Evolutionary conservation across 2,329 filamentous ascomycete species (phyloP), one percentile per base, ranked within the genome.

Genomic region (Exophiala mesophila): DNA sequence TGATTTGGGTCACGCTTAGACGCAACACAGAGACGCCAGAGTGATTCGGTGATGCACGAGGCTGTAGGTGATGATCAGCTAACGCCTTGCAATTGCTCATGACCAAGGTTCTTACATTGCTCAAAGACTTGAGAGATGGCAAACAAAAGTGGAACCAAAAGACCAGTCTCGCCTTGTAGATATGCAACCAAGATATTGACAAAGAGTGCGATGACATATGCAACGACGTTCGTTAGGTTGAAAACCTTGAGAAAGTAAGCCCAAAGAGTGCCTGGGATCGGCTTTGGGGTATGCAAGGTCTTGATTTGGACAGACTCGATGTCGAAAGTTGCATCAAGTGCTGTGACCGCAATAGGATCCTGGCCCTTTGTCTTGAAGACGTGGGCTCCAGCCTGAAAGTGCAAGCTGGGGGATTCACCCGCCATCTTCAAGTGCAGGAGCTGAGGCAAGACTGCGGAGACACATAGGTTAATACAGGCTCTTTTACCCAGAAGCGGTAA

Each of bases 1-100:
- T 65, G 63, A n/a, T 74, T 64, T 57, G 68, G 69, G 59, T 76
- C 74, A 47, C 77, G 60, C 0, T 72, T 70, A 61, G 69, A 66
- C 66, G 23, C 29, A 20, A 51, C 36, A 5, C 33, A 13, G 8
- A 41, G 24, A 17, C 39, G 29, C 48, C 48, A 51, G 6, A 45
- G 5, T 9, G 28, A 21, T 20, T 51, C 48, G 12, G 24, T 24
- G 19, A 51, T 37, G 4, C n/a, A 18, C n/a, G 40, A 44, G n/a
- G 28, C 48, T 51, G 15, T 17, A 19, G 12, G 12, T 10, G 36
- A 10, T 13, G 18, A 19, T 45, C n/a, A 38, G 32, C 18, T 24
- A 16, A 28, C 30, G 7, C 4, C 21, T 17, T 21, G 30, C 21
- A 4, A 18, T 17, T 21, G 30, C 21, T 16, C 13, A 40, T 8